Base-by-base conservation (phyloP, 2,329 filamentous ascomycete genomes). In the Knufia fluminis region DNA sequence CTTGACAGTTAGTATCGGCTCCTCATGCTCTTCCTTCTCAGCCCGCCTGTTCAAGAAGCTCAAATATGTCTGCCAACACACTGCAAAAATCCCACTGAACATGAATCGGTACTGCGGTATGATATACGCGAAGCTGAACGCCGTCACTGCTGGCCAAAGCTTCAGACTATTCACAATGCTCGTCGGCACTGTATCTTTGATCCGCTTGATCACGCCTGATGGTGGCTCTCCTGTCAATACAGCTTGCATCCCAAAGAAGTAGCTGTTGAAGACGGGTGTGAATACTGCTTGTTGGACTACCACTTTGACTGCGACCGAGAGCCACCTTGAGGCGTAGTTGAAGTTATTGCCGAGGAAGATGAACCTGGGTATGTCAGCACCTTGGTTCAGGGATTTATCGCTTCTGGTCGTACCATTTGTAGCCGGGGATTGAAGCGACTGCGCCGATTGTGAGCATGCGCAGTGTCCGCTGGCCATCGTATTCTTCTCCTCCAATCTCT, bases 11-110 rank as follows among this genome's bases (percentile, higher is more conserved):
- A n/a, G 4, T 7, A 36, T 4, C 16, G 3, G 43, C 17, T 26
- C 31, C 24, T 6, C 12, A n/a, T 12, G 46, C 20, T 59, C 55
- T 14, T 54, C 51, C 46, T 58, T 58, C 48, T 58, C 57, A 45
- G 58, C 56, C 33, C 48, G 54, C 17, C 57, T 53, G 43, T 59
- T 59, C 51, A 59, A 52, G 39, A 55, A 85, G 58, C 82, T 86
- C 59, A 96, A 62, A 72, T 95, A 96, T 1, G 87, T 89, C 75
- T 95, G 90, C 90, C 90, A 96, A 0, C 85, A 86, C 46, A 95
- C 83, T 1, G 87, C 86, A 56, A 94, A 77, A 4, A 84, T 69
- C 1, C 86, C 87, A 0, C 84, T 80, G 58, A 95, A 92, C 14
- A 94, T 76, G 59, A 81, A 86, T 45, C 90, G 74, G 66, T 87